Conservation (phyloP, 78 protist species). For the Dictyostelium firmibasis region DNA sequence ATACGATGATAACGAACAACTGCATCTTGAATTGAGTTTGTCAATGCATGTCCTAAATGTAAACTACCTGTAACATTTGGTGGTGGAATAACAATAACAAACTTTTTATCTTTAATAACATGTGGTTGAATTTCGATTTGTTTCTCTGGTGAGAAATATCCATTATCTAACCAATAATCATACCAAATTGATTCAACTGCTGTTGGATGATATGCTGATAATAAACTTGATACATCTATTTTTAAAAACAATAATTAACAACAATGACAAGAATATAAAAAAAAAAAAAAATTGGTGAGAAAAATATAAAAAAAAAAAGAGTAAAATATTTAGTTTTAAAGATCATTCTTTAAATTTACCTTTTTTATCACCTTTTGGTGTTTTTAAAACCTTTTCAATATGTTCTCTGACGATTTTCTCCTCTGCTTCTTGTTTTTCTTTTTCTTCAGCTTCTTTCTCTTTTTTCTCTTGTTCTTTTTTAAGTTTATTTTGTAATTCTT, state of each 20-base stretch:
- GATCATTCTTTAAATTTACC: no score
- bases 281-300: neutral
- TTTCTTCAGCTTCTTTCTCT: constrained; percentile 60
- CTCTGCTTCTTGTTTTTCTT: constrained; percentile 30
- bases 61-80: constrained; percentile 99
- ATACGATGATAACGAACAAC: constrained; percentile 94
- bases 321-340: no score
- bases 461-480: constrained; percentile 52
- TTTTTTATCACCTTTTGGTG: constrained; percentile 74
- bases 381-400: constrained; percentile 10
- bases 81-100: constrained; percentile 97
- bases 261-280: neutral
- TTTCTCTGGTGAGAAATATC: constrained; percentile 90
- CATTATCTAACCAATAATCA: constrained; percentile 96
- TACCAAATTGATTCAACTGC: constrained; percentile 96
- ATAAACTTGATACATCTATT: constrained; percentile 15
- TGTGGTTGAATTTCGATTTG: constrained; percentile 67
- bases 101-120: constrained; percentile 75
- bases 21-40: constrained; percentile 93
- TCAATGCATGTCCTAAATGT: constrained; percentile 99
- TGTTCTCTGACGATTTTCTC: constrained; percentile 1
- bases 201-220: constrained; percentile 86
- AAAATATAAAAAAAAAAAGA: no score
- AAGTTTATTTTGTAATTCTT: constrained; percentile 55
- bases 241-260: neutral